phyloP scores from a whole-genome alignment of 2,329 filamentous ascomycete species.

The Diaporthe citrichinensis region DNA sequence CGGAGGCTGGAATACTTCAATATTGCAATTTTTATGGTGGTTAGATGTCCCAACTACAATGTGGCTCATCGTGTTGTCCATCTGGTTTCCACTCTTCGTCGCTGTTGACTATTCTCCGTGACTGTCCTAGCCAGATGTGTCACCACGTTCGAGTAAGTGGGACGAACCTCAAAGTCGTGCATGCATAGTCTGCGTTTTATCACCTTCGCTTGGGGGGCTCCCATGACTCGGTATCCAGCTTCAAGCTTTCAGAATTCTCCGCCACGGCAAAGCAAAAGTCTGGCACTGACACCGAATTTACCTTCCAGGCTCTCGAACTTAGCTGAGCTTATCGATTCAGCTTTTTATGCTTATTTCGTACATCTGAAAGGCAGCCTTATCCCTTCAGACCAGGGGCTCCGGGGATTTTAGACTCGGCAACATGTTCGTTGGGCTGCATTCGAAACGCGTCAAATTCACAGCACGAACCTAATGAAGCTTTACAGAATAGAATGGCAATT shows the following conservation, averaged over 20 bases:
- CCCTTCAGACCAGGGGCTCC: background rate
- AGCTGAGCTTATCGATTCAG: background rate
- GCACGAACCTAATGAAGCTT: background rate
- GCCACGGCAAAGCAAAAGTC: background rate
- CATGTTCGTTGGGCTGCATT: background rate
- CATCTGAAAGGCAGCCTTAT: background rate
- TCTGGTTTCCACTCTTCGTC: background rate
- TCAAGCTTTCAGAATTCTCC: slow-evolving; percentile 18
- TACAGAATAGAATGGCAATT: too few relatives aligned
- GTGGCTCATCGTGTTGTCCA: background rate
- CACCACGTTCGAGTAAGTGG: background rate
- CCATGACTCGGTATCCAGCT: background rate
- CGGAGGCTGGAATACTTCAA: background rate
- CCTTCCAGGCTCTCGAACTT: background rate
- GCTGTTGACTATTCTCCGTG: background rate
- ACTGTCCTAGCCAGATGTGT: background rate
- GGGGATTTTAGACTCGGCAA: background rate
- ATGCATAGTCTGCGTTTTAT: background rate
- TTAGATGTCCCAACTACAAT: background rate
- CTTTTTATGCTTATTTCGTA: slow-evolving; percentile 18
- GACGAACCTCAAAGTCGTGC: background rate
- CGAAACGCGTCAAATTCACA: background rate
- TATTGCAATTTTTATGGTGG: background rate
- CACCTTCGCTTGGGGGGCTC: background rate
- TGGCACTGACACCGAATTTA: background rate